Conservation (phyloP, 2,329 filamentous ascomycete species). For the Cladosporium austrohemisphaericum region DNA sequence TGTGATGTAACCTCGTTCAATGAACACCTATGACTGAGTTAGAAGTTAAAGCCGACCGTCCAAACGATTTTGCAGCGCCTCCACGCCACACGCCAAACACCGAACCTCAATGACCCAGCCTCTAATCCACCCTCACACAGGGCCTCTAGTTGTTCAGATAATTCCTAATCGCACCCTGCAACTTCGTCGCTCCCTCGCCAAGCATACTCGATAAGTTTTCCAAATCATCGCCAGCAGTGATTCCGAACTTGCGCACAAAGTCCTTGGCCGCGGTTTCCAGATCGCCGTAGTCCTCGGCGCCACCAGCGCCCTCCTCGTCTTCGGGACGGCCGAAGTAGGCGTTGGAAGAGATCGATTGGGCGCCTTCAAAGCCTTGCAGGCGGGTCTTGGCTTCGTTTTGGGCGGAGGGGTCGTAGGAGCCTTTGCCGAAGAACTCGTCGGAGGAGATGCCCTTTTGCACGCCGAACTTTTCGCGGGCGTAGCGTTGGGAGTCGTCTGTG, state of each 20-base stretch:
- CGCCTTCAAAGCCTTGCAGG: slow-evolving; percentile 88
- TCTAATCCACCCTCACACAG: no score
- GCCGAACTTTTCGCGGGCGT: slow-evolving; percentile 84
- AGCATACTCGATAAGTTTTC: slow-evolving; percentile 82
- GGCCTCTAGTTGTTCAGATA: slow-evolving; percentile 33
- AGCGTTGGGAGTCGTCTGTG: slow-evolving; percentile 58
- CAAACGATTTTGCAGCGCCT: no score
- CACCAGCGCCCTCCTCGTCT: slow-evolving; percentile 58
- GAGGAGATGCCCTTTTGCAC: slow-evolving; percentile 93
- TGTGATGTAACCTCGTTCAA: no score
- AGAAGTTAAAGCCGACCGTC: no score
- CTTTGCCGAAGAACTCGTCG: slow-evolving; percentile 96
- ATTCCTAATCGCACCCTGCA: slow-evolving; percentile 61
- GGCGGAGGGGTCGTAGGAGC: slow-evolving; percentile 72
- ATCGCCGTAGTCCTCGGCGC: slow-evolving; percentile 69
- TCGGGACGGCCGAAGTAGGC: slow-evolving; percentile 95
- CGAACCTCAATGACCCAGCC: no score
- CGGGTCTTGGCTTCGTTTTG: slow-evolving; percentile 83
- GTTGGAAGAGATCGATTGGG: slow-evolving; percentile 88
- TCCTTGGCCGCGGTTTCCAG: slow-evolving; percentile 92
- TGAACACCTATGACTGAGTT: no score
- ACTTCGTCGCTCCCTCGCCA: slow-evolving; percentile 77
- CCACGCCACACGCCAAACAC: no score
- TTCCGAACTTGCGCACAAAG: slow-evolving; percentile 90
- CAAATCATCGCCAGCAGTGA: slow-evolving; percentile 91